Conservation (phyloP, 768 basidiomycete genomes). For the Hypholoma sublateritium region DNA sequence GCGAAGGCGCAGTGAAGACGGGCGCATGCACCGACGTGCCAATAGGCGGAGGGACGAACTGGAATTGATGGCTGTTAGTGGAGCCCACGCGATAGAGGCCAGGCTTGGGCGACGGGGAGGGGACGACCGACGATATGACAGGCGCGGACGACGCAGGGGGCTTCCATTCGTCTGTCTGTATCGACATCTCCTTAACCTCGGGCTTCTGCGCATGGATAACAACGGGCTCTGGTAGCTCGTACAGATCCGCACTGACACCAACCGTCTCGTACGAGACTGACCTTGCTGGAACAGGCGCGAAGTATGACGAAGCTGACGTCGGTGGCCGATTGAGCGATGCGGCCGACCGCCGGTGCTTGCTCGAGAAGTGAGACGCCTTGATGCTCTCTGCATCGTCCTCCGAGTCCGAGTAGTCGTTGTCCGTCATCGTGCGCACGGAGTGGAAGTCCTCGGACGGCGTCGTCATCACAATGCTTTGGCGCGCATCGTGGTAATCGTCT, state of each 20-base stretch:
- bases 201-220: slow-evolving; percentile 48
- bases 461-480: slow-evolving; percentile 64
- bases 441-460: slow-evolving; percentile 78
- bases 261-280: slow-evolving; percentile 54
- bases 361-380: slow-evolving; percentile 53
- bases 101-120: slow-evolving; percentile 19
- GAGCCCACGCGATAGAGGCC: slow-evolving; percentile 59
- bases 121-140: slow-evolving; percentile 24
- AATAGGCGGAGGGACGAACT: slow-evolving; percentile 59
- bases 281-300: slow-evolving; percentile 22
- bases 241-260: slow-evolving; percentile 38
- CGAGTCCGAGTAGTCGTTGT: slow-evolving; percentile 59
- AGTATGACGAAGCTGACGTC: slow-evolving; percentile 33
- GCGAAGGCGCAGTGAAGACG: slow-evolving; percentile 35
- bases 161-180: slow-evolving; percentile 78
- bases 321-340: slow-evolving; percentile 21
- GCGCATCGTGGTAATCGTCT: slow-evolving; percentile 80
- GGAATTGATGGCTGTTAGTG: slow-evolving; percentile 49
- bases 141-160: slow-evolving; percentile 40
- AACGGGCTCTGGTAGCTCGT: slow-evolving; percentile 35
- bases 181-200: slow-evolving; percentile 70
- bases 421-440: slow-evolving; percentile 69
- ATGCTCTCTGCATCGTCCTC: slow-evolving; percentile 73
- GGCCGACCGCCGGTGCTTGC: slow-evolving; percentile 28
- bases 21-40: slow-evolving; percentile 22